Evolutionary conservation across 2,329 filamentous ascomycete genomes (phyloP).

Genomic region (Pestalotiopsis sp.): DNA sequence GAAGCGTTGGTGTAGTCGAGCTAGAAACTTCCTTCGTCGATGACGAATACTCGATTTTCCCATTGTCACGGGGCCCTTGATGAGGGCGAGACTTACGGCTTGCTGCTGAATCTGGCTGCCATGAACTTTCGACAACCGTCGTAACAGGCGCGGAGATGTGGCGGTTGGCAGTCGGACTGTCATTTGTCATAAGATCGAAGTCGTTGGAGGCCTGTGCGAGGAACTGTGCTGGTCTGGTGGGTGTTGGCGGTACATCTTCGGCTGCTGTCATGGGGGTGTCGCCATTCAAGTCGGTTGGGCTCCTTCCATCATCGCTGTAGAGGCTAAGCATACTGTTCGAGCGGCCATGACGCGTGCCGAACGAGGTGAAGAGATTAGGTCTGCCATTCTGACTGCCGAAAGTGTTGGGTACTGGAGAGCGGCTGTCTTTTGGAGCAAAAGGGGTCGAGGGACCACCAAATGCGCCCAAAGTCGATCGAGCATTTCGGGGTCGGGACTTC

Average conservation of each 20-base stretch:
- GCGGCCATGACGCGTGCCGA: slow-evolving; percentile 47
- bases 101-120: slow-evolving; percentile 26
- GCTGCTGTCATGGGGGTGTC: slow-evolving; percentile 47
- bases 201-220: slow-evolving; percentile 38
- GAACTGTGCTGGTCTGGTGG: slow-evolving; percentile 71
- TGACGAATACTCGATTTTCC: slow-evolving; percentile 20
- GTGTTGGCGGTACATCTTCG: slow-evolving; percentile 85
- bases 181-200: slow-evolving; percentile 41
- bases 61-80: slow-evolving; percentile 23
- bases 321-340: slow-evolving; percentile 77
- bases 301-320: slow-evolving; percentile 73
- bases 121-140: slow-evolving; percentile 32
- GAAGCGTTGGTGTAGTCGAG: slow-evolving; percentile 34
- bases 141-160: slow-evolving; percentile 46
- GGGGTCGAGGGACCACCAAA: slow-evolving; percentile 83
- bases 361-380: slow-evolving; percentile 68
- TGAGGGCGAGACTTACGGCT: slow-evolving; percentile 46
- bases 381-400: slow-evolving; percentile 62
- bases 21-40: slow-evolving; percentile 22
- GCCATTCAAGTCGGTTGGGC: slow-evolving; percentile 49
- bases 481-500: slow-evolving; percentile 59
- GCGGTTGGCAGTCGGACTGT: slow-evolving; percentile 52
- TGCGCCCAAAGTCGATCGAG: slow-evolving; percentile 63
- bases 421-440: slow-evolving; percentile 64
- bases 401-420: slow-evolving; percentile 40